These are phyloP conservation scores for Ganoderma meredithae DNA, from an alignment of 1,284 basidiomycete genomes.

Conservation along the genomic window DNA sequence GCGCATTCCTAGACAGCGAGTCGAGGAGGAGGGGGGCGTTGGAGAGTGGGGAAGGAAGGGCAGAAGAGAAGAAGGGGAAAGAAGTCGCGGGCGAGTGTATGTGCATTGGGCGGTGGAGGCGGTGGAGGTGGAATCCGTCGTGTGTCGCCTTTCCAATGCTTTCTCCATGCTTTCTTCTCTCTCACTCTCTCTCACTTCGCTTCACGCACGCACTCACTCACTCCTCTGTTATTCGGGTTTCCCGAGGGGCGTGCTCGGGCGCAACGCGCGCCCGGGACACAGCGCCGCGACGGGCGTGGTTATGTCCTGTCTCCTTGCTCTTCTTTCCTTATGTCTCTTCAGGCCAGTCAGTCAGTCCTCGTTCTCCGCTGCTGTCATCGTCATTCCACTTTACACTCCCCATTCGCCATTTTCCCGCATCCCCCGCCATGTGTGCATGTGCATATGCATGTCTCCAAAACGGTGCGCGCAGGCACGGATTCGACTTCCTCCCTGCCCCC, in stretches of 20 bases:
- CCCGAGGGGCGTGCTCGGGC: constrained; percentile 14
- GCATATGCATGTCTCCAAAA: neutral
- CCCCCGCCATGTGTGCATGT: neutral
- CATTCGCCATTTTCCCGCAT: neutral
- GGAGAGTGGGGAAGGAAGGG: neutral
- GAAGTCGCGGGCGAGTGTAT: neutral
- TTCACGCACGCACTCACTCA: neutral
- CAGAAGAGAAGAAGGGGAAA: neutral
- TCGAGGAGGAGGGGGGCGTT: neutral
- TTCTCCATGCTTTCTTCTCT: constrained; percentile 10
- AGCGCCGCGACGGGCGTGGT: constrained; percentile 11
- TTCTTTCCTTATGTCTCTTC: neutral
- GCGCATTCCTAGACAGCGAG: neutral
- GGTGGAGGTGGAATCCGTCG: neutral
- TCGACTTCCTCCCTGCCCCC: neutral
- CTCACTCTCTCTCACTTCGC: neutral
- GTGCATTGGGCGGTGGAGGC: neutral
- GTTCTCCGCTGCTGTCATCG: neutral
- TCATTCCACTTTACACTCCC: neutral
- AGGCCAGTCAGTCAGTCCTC: neutral
- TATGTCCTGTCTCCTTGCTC: neutral
- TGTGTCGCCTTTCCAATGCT: constrained; percentile 14
- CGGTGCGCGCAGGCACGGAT: neutral
- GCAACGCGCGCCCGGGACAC: neutral
- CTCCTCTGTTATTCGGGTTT: constrained; percentile 11